Evolutionary conservation across 768 basidiomycete species (phyloP), one percentile per base, ranked within the genome.

Genomic region (Tremella mesenterica): DNA sequence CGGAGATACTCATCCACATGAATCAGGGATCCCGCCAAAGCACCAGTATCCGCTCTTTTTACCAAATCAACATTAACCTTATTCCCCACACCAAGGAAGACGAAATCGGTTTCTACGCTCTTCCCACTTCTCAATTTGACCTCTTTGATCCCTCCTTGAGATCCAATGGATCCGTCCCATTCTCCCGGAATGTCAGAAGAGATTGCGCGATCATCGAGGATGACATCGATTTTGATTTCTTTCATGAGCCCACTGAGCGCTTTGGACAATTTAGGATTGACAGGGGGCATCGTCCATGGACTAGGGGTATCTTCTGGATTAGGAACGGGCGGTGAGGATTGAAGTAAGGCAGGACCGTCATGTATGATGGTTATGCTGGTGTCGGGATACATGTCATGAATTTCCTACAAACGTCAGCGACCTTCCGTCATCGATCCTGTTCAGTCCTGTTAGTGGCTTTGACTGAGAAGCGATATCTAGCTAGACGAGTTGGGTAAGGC

Each of bases 281-380:
- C 56, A 8, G 64, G 52, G 13, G 67, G 64, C 7, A 52, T 26
- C 20, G 44, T 30, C 31, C 50, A 63, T 14, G 49, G 31, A 14
- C 45, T 38, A 0, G 52, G 27, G 10, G 47, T 36, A 25, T 7
- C 20, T 2, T 41, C 28, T 14, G 23, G 20, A 20, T 49, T 21
- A 10, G n/a, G 14, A 8, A 56, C 41, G 25, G 54, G 39, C 3
- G 48, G 20, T 0, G 53, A 14, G 14, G 63, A 59, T 53, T 63
- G 52, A 0, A 65, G 53, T 10, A 58, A 50, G 18, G 58, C 59
- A 41, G 51, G n/a, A 10, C 48, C 43, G 30, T 53, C 51, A 46
- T 70, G 69, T 18, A 72, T 54, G 26, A 72, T 52, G 9, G 71
- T 70, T 47, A 72, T 65, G 23, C 46, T 46, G 31, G 59, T 66